Evolutionary conservation across 805 yeast genomes (phyloP).

Genomic region (Candida maris): DNA sequence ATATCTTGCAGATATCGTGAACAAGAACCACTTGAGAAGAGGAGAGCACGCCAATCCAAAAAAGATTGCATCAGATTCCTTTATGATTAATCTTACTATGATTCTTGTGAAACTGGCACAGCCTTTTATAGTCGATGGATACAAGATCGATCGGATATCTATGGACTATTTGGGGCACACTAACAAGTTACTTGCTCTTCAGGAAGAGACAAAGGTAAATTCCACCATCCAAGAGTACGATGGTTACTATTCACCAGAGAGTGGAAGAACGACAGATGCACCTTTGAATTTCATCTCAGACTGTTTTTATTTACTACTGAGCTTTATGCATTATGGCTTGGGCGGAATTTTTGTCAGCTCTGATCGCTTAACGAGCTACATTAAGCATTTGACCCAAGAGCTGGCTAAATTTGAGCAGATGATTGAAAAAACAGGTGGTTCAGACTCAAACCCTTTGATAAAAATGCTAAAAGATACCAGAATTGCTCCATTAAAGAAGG

Average conservation of each 20-base stretch:
- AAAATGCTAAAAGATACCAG: conserved; percentile 27
- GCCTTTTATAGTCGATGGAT: conserved; percentile 68
- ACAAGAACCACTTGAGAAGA: conserved; percentile 79
- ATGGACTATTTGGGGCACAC: conserved; percentile 57
- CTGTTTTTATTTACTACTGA: conserved; percentile 74
- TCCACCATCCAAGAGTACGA: conserved; percentile 70
- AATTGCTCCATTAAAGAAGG: conserved; percentile 31
- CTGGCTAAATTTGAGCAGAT: conserved; percentile 47
- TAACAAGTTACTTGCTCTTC: conserved; percentile 54
- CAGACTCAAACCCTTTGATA: conserved; percentile 25
- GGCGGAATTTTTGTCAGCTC: conserved; percentile 69
- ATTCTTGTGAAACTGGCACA: conserved; percentile 68
- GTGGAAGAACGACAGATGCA: conserved; percentile 31
- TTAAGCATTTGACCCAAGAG: conserved; percentile 51
- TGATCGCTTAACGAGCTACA: conserved; percentile 48
- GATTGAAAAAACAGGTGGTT: conserved; percentile 17
- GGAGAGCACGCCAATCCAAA: conserved; percentile 76
- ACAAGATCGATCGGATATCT: conserved; percentile 77
- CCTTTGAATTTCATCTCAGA: conserved; percentile 79
- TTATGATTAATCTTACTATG: conserved; percentile 72
- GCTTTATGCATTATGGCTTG: conserved; percentile 83
- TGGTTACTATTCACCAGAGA: conserved; percentile 45
- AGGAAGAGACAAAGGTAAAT: conserved; percentile 79
- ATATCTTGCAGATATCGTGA: conserved; percentile 72
- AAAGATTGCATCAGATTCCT: conserved; percentile 69